Evolutionary conservation across 257 asterid species (phyloP).

Genomic region (Plantago major): DNA sequence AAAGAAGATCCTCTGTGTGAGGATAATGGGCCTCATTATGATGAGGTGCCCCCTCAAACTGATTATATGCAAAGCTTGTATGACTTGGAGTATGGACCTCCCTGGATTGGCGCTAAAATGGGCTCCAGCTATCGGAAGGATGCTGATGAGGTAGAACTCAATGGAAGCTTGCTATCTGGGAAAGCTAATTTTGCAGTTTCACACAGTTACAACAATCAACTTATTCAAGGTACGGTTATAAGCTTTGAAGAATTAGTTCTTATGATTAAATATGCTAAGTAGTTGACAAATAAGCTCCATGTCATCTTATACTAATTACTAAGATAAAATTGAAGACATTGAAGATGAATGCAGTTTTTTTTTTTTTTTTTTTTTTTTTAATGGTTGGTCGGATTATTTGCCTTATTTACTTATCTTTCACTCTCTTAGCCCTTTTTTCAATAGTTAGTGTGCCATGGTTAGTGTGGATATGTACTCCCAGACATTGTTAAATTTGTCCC

Average conservation of each 20-base stretch:
- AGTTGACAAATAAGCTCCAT: too few relatives aligned
- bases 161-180: slow-evolving; percentile 31
- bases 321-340: too few relatives aligned
- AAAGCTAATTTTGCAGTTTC: slow-evolving; percentile 35
- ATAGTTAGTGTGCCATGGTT: too few relatives aligned
- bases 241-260: not conserved
- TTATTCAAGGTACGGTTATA: slow-evolving; percentile 45
- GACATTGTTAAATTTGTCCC: too few relatives aligned
- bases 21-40: slow-evolving; percentile 36
- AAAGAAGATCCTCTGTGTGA: slow-evolving; percentile 27
- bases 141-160: slow-evolving; percentile 36
- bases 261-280: not conserved
- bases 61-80: slow-evolving; percentile 51
- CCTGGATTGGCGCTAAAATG: slow-evolving; percentile 38
- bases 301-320: too few relatives aligned
- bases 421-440: too few relatives aligned
- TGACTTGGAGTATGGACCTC: slow-evolving; percentile 53
- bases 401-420: too few relatives aligned
- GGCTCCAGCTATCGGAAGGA: slow-evolving; percentile 43
- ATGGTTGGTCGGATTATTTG: too few relatives aligned
- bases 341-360: too few relatives aligned
- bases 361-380: too few relatives aligned
- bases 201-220: slow-evolving; percentile 27
- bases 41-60: slow-evolving; percentile 41
- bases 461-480: too few relatives aligned